Evolutionary conservation across 306 rosid species (phyloP).

Genomic region (Citrullus colocynthis): DNA sequence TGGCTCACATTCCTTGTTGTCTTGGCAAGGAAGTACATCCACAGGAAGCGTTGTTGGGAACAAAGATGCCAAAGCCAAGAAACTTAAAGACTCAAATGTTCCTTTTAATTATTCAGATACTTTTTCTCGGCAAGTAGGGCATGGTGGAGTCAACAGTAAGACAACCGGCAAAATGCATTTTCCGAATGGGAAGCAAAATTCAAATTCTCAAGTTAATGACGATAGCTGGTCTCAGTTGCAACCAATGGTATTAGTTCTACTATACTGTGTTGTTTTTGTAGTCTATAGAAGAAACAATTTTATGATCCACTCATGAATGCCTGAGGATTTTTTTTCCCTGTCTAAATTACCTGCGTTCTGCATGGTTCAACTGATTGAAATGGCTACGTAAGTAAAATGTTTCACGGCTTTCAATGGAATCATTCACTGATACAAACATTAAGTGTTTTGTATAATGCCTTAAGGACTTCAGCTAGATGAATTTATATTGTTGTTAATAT

Average conservation of each 20-base stretch:
- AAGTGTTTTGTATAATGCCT: too few species aligned
- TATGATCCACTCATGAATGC: constrained; percentile 4
- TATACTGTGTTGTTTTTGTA: constrained; percentile 1
- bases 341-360: background rate
- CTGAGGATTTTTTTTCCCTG: too few species aligned
- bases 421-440: background rate
- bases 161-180: constrained; percentile 19
- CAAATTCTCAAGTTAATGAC: constrained; percentile 22
- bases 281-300: background rate
- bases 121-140: constrained; percentile 19
- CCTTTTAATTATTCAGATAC: constrained; percentile 29
- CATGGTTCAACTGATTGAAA: background rate
- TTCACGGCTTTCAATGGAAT: background rate
- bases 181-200: constrained; percentile 14
- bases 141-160: constrained; percentile 25
- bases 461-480: background rate
- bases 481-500: background rate
- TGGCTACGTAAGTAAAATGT: background rate
- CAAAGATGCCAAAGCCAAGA: constrained; percentile 35
- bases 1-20: constrained; percentile 25
- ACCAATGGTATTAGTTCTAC: constrained; percentile 22
- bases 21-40: constrained; percentile 43
- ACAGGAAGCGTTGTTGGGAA: constrained; percentile 22
- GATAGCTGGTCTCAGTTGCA: constrained; percentile 21
- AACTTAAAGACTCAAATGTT: constrained; percentile 25